Percentiles rank a stretch among this genome's conserved stretches.
phyloP scores from a whole-genome alignment of 2,329 filamentous ascomycete genomes.

The Colletotrichum chlorophyti region DNA sequence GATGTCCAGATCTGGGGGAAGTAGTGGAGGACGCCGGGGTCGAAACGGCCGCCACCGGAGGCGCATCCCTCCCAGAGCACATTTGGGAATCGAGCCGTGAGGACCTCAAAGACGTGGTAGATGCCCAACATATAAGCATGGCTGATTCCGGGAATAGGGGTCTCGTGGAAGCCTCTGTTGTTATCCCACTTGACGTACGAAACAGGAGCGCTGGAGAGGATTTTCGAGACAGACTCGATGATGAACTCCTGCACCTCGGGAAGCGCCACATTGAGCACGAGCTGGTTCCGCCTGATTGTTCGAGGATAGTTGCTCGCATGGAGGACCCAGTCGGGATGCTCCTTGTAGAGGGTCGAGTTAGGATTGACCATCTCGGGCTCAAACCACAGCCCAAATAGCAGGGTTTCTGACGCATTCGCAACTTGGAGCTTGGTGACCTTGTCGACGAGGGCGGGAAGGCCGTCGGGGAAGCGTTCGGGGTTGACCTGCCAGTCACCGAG shows the following conservation, averaged over 20 bases:
- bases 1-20: constrained; percentile 72
- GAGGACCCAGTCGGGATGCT: constrained; percentile 70
- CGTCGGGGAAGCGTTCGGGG: constrained; percentile 63
- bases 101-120: constrained; percentile 65
- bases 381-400: constrained; percentile 71
- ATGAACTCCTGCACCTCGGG: constrained; percentile 69
- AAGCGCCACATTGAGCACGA: constrained; percentile 67
- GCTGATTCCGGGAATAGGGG: constrained; percentile 56
- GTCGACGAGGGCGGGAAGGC: constrained; percentile 57
- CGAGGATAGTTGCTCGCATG: constrained; percentile 63
- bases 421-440: constrained; percentile 57
- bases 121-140: constrained; percentile 70
- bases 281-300: constrained; percentile 62
- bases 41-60: constrained; percentile 69
- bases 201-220: constrained; percentile 61
- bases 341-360: constrained; percentile 64
- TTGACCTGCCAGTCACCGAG: constrained; percentile 71
- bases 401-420: constrained; percentile 50
- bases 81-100: constrained; percentile 66
- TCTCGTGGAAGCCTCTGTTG: constrained; percentile 70
- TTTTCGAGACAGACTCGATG: constrained; percentile 58
- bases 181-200: constrained; percentile 74
- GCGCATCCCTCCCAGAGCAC: constrained; percentile 73
- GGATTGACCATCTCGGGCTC: constrained; percentile 74
- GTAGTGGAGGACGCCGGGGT: constrained; percentile 68